A percentile compares a stretch with the other conserved stretches of the same genome.
phyloP scores from a whole-genome alignment of 805 yeast species.

The Candida oleophila region DNA sequence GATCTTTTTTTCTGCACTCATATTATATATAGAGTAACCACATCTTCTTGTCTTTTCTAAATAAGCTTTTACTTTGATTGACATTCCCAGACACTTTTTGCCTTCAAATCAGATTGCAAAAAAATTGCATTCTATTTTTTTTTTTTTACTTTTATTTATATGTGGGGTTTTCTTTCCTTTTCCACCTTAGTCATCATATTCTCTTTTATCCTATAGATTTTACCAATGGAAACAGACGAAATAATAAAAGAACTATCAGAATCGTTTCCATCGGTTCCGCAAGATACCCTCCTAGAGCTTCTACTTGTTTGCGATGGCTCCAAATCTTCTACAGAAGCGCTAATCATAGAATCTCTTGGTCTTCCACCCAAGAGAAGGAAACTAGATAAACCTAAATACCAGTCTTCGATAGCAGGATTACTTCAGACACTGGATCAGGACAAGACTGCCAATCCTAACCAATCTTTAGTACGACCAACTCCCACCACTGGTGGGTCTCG shows the following conservation, averaged over 20 bases:
- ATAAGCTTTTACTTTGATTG: neutral
- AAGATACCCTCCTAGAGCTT: constrained; percentile 46
- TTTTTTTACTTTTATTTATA: no score
- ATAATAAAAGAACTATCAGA: neutral
- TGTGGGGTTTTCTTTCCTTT: neutral
- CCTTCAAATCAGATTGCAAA: neutral
- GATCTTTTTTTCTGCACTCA: no score
- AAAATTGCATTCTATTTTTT: no score
- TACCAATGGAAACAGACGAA: constrained; percentile 3
- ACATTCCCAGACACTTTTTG: neutral
- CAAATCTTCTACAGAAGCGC: constrained; percentile 34
- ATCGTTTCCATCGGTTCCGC: constrained; percentile 38
- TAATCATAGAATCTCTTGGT: constrained; percentile 38
- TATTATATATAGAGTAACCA: no score
- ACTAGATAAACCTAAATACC: constrained; percentile 9
- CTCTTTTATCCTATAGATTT: neutral
- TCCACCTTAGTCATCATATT: neutral
- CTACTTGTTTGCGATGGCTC: constrained; percentile 56
- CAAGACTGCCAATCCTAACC: neutral
- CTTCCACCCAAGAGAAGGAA: constrained; percentile 6
- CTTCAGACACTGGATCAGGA: constrained; percentile 5
- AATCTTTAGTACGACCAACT: neutral
- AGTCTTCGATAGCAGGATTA: constrained; percentile 14
- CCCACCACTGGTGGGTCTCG: neutral
- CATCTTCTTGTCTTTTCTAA: neutral